Evolutionary conservation across 2,329 filamentous ascomycete genomes (phyloP).

Genomic region (Verticillium albo-atrum): DNA sequence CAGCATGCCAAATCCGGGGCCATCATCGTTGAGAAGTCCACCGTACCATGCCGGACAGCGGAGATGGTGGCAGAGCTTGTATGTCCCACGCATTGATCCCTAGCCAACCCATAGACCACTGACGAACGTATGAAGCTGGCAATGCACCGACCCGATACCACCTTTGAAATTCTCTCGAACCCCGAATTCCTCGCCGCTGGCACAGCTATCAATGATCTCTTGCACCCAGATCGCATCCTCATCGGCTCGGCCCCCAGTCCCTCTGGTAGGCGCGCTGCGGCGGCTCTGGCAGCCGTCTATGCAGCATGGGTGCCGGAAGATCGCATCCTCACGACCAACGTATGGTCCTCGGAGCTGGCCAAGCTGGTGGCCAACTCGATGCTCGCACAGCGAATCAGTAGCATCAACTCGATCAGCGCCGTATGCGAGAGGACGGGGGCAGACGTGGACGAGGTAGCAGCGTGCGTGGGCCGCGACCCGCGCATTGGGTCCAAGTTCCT

Average conservation of each 20-base stretch:
- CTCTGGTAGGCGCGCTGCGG: conserved; percentile 57
- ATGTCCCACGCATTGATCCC: too few relatives aligned
- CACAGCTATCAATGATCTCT: conserved; percentile 66
- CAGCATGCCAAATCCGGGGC: conserved; percentile 60
- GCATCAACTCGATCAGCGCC: conserved; percentile 74
- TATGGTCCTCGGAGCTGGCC: conserved; percentile 73
- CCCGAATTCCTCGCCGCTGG: conserved; percentile 79
- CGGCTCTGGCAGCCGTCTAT: conserved; percentile 61
- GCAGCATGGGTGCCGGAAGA: conserved; percentile 63
- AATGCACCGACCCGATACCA: conserved; percentile 55
- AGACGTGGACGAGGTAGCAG: conserved; percentile 66
- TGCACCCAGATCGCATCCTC: conserved; percentile 66
- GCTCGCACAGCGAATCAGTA: conserved; percentile 74
- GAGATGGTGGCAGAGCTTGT: conserved; percentile 65
- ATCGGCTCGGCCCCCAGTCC: conserved; percentile 64
- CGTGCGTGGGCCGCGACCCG: conserved; percentile 62
- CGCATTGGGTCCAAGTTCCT: conserved; percentile 71
- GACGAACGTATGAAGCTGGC: conserved; percentile 34
- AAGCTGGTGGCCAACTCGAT: conserved; percentile 79
- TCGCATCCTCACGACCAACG: conserved; percentile 67
- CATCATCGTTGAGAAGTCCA: conserved; percentile 79
- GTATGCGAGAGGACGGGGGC: conserved; percentile 74
- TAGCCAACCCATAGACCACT: not conserved
- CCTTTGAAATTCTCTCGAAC: conserved; percentile 75
- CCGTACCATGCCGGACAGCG: conserved; percentile 71